These are phyloP conservation scores for Liriodendron chinense DNA, from an alignment of 164 flowering plant species.

Conservation along the genomic window DNA sequence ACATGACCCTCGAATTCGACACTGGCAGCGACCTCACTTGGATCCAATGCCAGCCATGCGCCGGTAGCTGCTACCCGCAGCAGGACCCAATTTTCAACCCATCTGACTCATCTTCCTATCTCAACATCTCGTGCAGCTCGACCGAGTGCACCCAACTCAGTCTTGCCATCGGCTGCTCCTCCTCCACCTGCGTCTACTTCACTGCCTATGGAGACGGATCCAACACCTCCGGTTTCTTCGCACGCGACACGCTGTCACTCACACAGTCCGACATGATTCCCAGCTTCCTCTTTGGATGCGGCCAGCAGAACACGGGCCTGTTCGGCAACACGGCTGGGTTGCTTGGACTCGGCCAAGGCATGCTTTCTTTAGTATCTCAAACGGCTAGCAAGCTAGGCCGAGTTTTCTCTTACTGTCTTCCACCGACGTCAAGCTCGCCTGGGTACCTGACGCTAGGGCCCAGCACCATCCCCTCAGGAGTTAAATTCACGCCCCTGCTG, in stretches of 20 bases:
- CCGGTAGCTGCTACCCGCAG: constrained; percentile 60
- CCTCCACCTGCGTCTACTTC: constrained; percentile 45
- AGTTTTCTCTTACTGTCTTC: constrained; percentile 83
- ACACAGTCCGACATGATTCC: constrained; percentile 26
- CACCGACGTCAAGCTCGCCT: constrained; percentile 24
- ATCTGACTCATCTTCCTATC: constrained; percentile 48
- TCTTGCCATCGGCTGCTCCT: constrained; percentile 43
- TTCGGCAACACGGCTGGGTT: constrained; percentile 78
- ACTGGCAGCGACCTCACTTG: constrained; percentile 91
- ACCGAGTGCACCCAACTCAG: constrained; percentile 52
- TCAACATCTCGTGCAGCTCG: constrained; percentile 55
- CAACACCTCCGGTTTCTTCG: constrained; percentile 67
- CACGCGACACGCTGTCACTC: constrained; percentile 33
- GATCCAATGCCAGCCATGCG: constrained; percentile 87
- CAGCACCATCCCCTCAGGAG: not conserved
- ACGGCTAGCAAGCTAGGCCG: constrained; percentile 49
- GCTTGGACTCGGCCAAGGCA: constrained; percentile 71
- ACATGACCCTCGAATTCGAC: constrained; percentile 66
- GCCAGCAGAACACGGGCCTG: constrained; percentile 61
- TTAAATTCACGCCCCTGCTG: constrained; percentile 11
- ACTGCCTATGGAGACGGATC: constrained; percentile 86
- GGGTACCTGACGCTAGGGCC: constrained; percentile 18
- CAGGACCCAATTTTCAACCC: constrained; percentile 75
- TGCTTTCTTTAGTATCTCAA: constrained; percentile 65
- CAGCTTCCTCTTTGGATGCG: constrained; percentile 66